phyloP scores from a whole-genome alignment of 306 rosid genomes.

The Prinsepia uniflora region DNA sequence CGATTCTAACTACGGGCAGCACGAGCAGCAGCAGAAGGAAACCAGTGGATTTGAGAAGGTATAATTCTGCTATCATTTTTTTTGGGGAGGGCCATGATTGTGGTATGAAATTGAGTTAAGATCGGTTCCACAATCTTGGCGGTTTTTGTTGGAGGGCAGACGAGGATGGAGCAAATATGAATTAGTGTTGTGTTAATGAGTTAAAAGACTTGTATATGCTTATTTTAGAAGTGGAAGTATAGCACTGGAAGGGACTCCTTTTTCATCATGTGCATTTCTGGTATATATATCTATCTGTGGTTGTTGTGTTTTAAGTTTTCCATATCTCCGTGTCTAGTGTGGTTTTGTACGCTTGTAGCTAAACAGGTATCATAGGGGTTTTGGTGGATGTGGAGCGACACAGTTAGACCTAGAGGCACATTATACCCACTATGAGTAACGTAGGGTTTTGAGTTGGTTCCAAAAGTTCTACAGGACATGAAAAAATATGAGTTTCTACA shows the following conservation, averaged over 20 bases:
- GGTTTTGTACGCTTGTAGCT: too few relatives aligned
- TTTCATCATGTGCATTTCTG: not conserved
- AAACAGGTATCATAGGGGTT: too few relatives aligned
- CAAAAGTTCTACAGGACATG: too few relatives aligned
- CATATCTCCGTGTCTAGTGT: too few relatives aligned
- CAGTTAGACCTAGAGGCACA: too few relatives aligned
- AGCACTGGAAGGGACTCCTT: not conserved
- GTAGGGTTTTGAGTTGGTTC: too few relatives aligned
- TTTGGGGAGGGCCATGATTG: not conserved
- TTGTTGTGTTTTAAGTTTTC: too few relatives aligned
- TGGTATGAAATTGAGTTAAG: constrained; percentile 8
- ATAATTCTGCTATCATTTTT: constrained; percentile 13
- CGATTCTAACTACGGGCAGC: constrained; percentile 32
- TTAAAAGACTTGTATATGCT: constrained; percentile 8
- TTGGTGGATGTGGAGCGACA: too few relatives aligned
- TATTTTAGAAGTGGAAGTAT: constrained; percentile 11
- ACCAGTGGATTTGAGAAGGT: constrained; percentile 49
- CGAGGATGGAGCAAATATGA: constrained; percentile 6
- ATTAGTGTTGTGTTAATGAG: not conserved
- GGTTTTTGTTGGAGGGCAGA: constrained; percentile 13
- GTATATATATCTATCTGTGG: not conserved
- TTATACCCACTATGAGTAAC: too few relatives aligned
- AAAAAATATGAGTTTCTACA: too few relatives aligned
- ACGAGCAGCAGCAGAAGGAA: constrained; percentile 34
- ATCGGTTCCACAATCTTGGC: constrained; percentile 34